Conservation (phyloP, 495 filamentous ascomycete genomes). For the Copromyces sp. region DNA sequence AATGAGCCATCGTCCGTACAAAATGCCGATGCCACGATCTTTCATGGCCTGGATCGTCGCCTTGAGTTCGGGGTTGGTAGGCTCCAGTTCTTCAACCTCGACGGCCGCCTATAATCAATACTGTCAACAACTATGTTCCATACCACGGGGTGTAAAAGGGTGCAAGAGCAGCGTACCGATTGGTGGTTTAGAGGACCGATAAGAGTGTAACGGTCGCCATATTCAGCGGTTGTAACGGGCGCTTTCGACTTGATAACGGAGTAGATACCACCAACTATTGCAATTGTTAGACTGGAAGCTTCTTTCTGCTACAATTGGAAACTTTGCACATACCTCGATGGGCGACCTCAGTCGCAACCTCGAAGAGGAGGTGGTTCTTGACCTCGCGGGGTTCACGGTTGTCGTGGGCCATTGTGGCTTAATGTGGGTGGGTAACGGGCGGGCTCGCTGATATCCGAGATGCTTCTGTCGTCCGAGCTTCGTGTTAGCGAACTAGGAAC, state of each 20-base stretch:
- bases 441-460: not conserved
- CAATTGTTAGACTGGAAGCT: conserved; percentile 6
- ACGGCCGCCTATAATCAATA: conserved; percentile 59
- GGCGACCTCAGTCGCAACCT: conserved; percentile 92
- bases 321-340: conserved; percentile 60
- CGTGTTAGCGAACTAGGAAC: not conserved
- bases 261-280: conserved; percentile 89
- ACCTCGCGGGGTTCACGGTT: conserved; percentile 34
- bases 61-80: conserved; percentile 67
- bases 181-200: conserved; percentile 88
- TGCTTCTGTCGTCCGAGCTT: not conserved
- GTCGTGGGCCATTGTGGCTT: conserved; percentile 21
- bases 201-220: conserved; percentile 93
- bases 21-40: conserved; percentile 75
- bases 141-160: not conserved
- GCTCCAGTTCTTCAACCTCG: conserved; percentile 86
- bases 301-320: not conserved
- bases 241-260: conserved; percentile 98
- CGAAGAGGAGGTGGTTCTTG: conserved; percentile 61
- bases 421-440: not conserved
- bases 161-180: conserved; percentile 51
- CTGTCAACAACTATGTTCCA: conserved; percentile 8
- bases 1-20: conserved; percentile 96
- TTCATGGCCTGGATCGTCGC: conserved; percentile 83
- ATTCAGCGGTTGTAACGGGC: conserved; percentile 93